Base-by-base conservation (phyloP, 2,329 filamentous ascomycete species). In the Xylaria sp. region DNA sequence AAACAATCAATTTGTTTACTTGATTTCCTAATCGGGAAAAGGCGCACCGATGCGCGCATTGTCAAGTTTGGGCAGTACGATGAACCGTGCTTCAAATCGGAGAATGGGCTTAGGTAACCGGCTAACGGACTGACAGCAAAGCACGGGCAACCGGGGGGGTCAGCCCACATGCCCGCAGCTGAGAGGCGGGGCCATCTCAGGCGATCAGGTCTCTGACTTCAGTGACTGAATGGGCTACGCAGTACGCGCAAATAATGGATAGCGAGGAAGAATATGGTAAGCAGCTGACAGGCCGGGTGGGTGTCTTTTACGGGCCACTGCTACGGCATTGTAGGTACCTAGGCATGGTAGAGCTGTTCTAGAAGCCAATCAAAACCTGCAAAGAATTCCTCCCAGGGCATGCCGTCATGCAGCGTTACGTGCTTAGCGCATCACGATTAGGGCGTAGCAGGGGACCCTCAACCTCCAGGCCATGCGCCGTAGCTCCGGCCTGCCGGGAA, bases 401-500 rank as follows among this genome's bases (percentile, higher is more conserved):
- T 34, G 40, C 46, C 45, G n/a, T 56, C 44, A 61, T 60, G 55
- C 52, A 54, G 52, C 56, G 58, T 57, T 60, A 58, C 52, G 40
- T 61, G 53, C 56, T 61, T 57, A 48, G 17, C 48, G 55, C 62
- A 59, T 61, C 59, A 63, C 56, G 16, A 54, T 59, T 57, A 64
- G 56, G 51, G 53, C 49, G 56, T 48, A 24, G 49, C 52, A 48
- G 54, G 44, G 51, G 41, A 18, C 47, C 52, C 50, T 45, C 54
- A 55, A 34, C 45, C 48, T 17, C 44, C 43, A 56, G 52, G 42
- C 42, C 56, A 63, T 47, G n/a, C 59, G 63, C 56, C 61, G 52
- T 50, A 62, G 64, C 64, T 66, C 65, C 65, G 61, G 56, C 43
- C 57, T 60, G 22, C 57, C 67, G 66, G 66, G 62, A 66, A 66